Evolutionary conservation across 2,329 filamentous ascomycete species (phyloP).

Genomic region (Torrubiella hemipterigena): DNA sequence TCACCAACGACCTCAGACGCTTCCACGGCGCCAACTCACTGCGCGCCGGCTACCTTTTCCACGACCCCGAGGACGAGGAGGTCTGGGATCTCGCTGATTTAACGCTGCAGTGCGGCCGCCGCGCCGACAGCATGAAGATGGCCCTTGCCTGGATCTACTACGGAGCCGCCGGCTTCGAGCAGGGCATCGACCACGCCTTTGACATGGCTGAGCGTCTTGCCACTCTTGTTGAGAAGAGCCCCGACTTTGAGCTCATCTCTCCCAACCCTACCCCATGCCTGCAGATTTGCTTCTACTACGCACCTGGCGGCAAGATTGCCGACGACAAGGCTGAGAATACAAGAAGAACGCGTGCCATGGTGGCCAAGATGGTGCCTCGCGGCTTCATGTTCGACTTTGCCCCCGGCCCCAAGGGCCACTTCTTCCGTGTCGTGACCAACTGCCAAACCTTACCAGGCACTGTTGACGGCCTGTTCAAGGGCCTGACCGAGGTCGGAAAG

Average conservation of each 20-base stretch:
- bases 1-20: conserved; percentile 61
- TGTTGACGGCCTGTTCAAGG: conserved; percentile 39
- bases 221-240: conserved; percentile 36
- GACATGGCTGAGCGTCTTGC: conserved; percentile 59
- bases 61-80: conserved; percentile 32
- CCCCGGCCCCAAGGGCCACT: conserved; percentile 40
- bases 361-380: conserved; percentile 29
- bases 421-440: conserved; percentile 48
- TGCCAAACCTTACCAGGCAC: conserved; percentile 39
- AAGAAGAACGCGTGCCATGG: conserved; percentile 34
- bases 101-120: conserved; percentile 82
- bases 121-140: conserved; percentile 76
- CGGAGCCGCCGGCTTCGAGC: conserved; percentile 59
- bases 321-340: conserved; percentile 33
- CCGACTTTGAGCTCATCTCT: conserved; percentile 59
- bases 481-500: conserved; percentile 31
- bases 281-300: conserved; percentile 91
- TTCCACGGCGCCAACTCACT: conserved; percentile 81
- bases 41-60: conserved; percentile 76
- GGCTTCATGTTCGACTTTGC: conserved; percentile 52
- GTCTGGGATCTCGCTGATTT: conserved; percentile 85
- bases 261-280: conserved; percentile 72
- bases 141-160: conserved; percentile 86
- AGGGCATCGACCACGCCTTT: conserved; percentile 62
- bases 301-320: conserved; percentile 37